Evolutionary conservation across 345 rosid genomes (phyloP), one percentile per base, ranked within the genome.

Genomic region (Erodium maritimum): DNA sequence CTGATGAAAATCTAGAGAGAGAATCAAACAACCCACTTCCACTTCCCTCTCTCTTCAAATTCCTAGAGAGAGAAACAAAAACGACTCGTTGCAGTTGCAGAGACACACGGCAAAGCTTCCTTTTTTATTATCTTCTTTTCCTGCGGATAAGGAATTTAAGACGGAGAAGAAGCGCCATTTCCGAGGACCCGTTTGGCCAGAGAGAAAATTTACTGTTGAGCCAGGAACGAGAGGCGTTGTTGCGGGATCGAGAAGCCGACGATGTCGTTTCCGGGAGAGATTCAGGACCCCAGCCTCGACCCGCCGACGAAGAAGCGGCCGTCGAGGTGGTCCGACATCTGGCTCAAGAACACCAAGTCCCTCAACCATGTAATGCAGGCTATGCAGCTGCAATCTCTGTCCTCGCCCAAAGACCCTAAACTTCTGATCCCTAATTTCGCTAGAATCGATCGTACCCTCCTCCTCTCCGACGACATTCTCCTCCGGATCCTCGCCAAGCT

Each of bases 401-500:
- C 76, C 0, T 73, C 77, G 1, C 55, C 77, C 29, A 63, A 72
- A 57, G 68, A 66, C 52, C 60, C 77, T 65, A 75, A 80, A 75
- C 70, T 79, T 85, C 77, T 71, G 34, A 61, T 64, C 62, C 67
- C 82, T 24, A 73, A 73, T 69, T 71, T 80, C 75, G 52, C 79
- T 54, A 58, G 55, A 21, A 55, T 68, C 56, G 96, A 93, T 65
- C 82, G 75, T 0, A 93, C 96, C 18, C 89, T 81, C 55, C 73
- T 82, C 56, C 73, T 93, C 25, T 65, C 88, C 50, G 96, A 89
- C 74, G 89, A 79, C 33, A 71, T 80, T 48, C 88, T 93, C 67
- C 81, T 89, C 70, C 59, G 69, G 61, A 73, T 93, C 71, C 78
- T 87, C 72, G 65, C 76, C 4, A 82, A 61, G 21, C 70, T 85